Evolutionary conservation across 208 protist species (phyloP).

Genomic region (Porcisia hertigi): DNA sequence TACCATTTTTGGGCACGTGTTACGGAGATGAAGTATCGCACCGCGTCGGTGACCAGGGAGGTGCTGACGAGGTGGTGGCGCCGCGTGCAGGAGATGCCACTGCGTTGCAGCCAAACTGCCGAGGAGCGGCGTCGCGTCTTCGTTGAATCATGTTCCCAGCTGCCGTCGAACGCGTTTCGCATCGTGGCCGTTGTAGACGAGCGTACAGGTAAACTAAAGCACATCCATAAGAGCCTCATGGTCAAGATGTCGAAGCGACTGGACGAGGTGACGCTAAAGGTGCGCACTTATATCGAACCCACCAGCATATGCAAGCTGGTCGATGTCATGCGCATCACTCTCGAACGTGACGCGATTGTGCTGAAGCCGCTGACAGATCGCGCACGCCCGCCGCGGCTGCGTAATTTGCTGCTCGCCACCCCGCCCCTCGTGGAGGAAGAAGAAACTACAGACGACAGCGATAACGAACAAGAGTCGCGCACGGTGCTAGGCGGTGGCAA

Average conservation of each 20-base stretch:
- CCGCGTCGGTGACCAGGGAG: slow-evolving; percentile 54
- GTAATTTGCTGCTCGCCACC: slow-evolving; percentile 52
- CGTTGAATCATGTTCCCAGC: slow-evolving; percentile 59
- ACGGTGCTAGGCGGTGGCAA: slow-evolving; percentile 62
- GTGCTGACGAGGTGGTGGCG: slow-evolving; percentile 65
- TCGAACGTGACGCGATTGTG: slow-evolving; percentile 77
- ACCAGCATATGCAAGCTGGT: slow-evolving; percentile 78
- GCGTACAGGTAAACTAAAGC: slow-evolving; percentile 65
- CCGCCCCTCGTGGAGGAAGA: slow-evolving; percentile 68
- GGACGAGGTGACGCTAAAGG: slow-evolving; percentile 63
- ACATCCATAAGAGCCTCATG: slow-evolving; percentile 78
- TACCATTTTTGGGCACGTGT: slow-evolving; percentile 78
- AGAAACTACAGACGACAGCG: slow-evolving; percentile 82
- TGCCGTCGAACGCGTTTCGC: slow-evolving; percentile 72
- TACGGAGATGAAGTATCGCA: slow-evolving; percentile 77
- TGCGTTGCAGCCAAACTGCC: slow-evolving; percentile 44
- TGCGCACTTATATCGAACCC: slow-evolving; percentile 73
- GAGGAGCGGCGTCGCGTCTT: slow-evolving; percentile 68
- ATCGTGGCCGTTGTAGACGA: slow-evolving; percentile 75
- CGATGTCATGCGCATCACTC: slow-evolving; percentile 75
- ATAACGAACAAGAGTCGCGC: slow-evolving; percentile 73
- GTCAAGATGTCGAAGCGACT: slow-evolving; percentile 64
- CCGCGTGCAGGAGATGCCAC: slow-evolving; percentile 51
- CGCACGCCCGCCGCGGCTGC: slow-evolving; percentile 69
- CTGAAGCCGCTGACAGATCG: slow-evolving; percentile 69